Conservation (phyloP, 495 filamentous ascomycete species). For the Astrothelium subdiscretum region DNA sequence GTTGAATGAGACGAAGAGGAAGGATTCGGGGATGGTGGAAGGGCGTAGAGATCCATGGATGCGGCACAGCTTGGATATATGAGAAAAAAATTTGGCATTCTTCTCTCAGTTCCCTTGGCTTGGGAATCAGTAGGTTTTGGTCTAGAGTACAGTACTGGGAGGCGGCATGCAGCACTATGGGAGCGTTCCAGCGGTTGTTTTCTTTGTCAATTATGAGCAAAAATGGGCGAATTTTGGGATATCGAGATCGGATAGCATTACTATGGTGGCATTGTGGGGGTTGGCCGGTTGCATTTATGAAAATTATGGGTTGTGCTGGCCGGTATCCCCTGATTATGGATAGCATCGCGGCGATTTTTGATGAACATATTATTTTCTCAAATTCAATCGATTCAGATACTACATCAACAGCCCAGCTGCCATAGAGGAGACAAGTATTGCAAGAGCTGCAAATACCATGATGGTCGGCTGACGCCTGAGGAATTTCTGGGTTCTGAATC, state of each 20-base stretch:
- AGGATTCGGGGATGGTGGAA: conserved; percentile 12
- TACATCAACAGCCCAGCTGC: not conserved
- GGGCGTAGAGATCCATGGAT: conserved; percentile 17
- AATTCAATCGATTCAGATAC: not conserved
- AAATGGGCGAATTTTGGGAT: not conserved
- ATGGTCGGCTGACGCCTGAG: too few species aligned
- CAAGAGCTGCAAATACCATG: not conserved
- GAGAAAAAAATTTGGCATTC: conserved; percentile 5
- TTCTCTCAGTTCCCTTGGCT: not conserved
- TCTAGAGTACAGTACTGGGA: not conserved
- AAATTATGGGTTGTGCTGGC: not conserved
- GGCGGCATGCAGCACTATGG: not conserved
- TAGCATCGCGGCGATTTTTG: not conserved
- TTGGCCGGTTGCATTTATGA: not conserved
- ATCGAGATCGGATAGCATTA: not conserved
- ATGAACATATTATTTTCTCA: not conserved
- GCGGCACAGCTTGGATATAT: conserved; percentile 30
- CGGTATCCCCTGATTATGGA: not conserved
- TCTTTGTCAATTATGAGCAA: not conserved
- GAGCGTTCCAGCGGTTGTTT: not conserved
- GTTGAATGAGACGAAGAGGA: conserved; percentile 4
- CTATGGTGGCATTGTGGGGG: not conserved
- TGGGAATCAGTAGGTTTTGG: not conserved
- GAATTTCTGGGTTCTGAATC: too few species aligned
- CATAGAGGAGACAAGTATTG: not conserved